These are phyloP conservation scores for Fallopia convolvulus DNA, from an alignment of 148 eudicot genomes.

Conservation along the genomic window DNA sequence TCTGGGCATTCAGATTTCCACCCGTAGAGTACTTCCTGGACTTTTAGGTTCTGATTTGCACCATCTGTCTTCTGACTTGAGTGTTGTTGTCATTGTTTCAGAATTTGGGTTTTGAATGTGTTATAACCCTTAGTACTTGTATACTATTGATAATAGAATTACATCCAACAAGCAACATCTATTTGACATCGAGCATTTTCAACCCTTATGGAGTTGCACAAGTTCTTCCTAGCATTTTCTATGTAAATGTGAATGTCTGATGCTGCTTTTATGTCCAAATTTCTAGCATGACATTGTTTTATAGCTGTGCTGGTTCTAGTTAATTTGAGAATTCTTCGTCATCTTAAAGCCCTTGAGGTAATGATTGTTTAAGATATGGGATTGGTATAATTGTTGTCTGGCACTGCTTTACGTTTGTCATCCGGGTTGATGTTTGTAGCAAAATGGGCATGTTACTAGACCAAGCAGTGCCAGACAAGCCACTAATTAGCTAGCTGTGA, in stretches of 20 bases:
- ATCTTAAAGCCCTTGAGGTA: background rate
- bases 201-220: background rate
- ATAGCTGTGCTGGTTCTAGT: background rate
- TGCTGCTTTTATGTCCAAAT: background rate
- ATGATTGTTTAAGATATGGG: background rate
- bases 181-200: background rate
- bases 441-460: background rate
- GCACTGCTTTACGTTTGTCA: background rate
- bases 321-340: background rate
- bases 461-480: too few relatives aligned
- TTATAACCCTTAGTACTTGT: too few relatives aligned
- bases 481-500: background rate
- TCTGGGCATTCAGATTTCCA: background rate
- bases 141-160: background rate
- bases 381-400: background rate
- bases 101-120: background rate
- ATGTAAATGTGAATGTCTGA: background rate
- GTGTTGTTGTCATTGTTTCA: background rate
- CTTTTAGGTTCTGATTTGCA: background rate
- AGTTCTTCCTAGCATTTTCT: background rate
- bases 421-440: background rate
- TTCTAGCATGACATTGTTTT: background rate
- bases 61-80: background rate
- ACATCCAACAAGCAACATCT: background rate
- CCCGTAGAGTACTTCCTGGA: background rate